Percentiles rank a stretch among this genome's conserved stretches.
phyloP scores from a whole-genome alignment of 345 rosid species.

The Stellera chamaejasme region DNA sequence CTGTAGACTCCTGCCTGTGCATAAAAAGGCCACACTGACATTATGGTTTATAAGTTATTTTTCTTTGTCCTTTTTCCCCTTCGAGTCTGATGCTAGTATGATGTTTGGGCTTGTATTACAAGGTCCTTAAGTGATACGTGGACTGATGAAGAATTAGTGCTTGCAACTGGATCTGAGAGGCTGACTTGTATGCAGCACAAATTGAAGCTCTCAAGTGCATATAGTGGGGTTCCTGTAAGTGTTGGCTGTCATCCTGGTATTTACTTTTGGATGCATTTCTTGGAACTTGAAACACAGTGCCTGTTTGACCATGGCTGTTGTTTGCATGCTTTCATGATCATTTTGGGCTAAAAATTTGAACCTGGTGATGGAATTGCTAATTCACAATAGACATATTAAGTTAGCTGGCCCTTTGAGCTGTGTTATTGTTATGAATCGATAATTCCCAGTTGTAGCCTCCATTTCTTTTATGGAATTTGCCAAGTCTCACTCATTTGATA shows the following conservation, averaged over 20 bases:
- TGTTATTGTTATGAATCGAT: too few species aligned
- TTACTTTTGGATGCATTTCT: not conserved
- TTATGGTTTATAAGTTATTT: not conserved
- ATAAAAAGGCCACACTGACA: not conserved
- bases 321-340: constrained; percentile 1
- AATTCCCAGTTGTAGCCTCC: too few species aligned
- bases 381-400: not conserved
- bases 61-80: not conserved
- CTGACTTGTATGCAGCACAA: constrained; percentile 45
- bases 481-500: too few species aligned
- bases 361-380: too few species aligned
- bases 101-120: constrained; percentile 23
- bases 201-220: constrained; percentile 70
- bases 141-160: constrained; percentile 60
- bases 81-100: constrained; percentile 5
- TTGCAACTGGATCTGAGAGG: constrained; percentile 59
- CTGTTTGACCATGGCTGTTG: too few species aligned
- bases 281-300: too few species aligned
- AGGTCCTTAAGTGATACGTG: constrained; percentile 31
- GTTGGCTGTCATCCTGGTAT: constrained; percentile 9
- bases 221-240: constrained; percentile 62
- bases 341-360: not conserved
- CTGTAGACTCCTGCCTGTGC: not conserved
- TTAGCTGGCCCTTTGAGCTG: too few species aligned
- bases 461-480: too few species aligned